Conservation (phyloP, 345 rosid genomes). For the Lagerstroemia speciosa region DNA sequence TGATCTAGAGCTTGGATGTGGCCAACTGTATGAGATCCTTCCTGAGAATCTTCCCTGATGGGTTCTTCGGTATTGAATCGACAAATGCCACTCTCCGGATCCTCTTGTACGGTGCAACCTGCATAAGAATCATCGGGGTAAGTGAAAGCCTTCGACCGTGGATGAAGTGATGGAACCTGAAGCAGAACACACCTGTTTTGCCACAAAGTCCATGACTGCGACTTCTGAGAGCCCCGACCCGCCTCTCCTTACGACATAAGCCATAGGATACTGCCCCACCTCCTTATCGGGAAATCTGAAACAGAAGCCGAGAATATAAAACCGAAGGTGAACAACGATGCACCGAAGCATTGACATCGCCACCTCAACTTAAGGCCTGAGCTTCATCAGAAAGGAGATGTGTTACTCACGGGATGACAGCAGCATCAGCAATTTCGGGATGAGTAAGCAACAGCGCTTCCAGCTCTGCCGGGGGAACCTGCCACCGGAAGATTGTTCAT, state of each 20-base stretch:
- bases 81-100: conserved; percentile 54
- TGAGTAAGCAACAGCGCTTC: conserved; percentile 74
- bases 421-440: conserved; percentile 62
- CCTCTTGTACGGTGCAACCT: conserved; percentile 87
- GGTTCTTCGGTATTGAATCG: conserved; percentile 58
- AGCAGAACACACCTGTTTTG: conserved; percentile 35
- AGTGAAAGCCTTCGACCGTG: neutral
- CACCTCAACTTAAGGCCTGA: neutral
- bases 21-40: conserved; percentile 77
- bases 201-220: conserved; percentile 55
- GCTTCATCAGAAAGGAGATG: neutral
- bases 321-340: neutral
- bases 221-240: conserved; percentile 41
- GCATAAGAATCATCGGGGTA: neutral
- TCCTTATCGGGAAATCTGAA: conserved; percentile 72
- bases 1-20: conserved; percentile 52
- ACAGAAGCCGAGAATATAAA: neutral
- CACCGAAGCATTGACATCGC: neutral
- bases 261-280: conserved; percentile 83
- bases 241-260: conserved; percentile 59
- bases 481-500: neutral
- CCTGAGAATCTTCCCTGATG: conserved; percentile 77
- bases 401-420: conserved; percentile 74
- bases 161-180: too few relatives aligned
- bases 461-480: conserved; percentile 94